A percentile compares a stretch with the other conserved stretches of the same genome.
Conservation (phyloP, 345 rosid species). For the Turnera subulata region DNA sequence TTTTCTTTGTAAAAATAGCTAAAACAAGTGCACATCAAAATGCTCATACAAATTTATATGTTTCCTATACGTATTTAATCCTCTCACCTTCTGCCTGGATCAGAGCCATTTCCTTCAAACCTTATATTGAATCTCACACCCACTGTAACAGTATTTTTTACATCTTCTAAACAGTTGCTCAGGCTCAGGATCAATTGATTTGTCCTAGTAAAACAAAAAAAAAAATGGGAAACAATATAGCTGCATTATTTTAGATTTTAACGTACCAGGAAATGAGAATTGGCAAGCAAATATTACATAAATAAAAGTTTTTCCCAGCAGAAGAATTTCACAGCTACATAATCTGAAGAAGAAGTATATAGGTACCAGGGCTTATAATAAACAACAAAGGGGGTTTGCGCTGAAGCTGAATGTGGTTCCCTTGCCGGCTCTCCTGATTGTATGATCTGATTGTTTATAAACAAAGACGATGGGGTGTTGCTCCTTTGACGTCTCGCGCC, state of each 20-base stretch:
- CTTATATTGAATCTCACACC: slow-evolving; percentile 91
- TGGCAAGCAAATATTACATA: no score
- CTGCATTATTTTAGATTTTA: neutral
- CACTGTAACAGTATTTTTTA: slow-evolving; percentile 51
- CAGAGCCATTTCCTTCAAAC: slow-evolving; percentile 89
- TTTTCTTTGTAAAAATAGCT: no score
- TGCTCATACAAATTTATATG: no score
- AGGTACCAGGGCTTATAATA: slow-evolving; percentile 86
- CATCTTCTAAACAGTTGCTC: slow-evolving; percentile 71
- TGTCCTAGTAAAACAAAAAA: slow-evolving; percentile 50
- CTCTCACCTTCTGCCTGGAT: slow-evolving; percentile 76
- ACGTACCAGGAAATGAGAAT: no score
- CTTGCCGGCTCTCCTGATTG: slow-evolving; percentile 95
- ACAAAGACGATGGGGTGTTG: slow-evolving; percentile 85
- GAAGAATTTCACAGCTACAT: neutral
- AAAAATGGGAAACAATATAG: slow-evolving; percentile 2
- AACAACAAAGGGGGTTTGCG: slow-evolving; percentile 69
- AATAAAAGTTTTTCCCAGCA: no score
- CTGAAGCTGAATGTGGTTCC: slow-evolving; percentile 73
- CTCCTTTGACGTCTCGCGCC: slow-evolving; percentile 72
- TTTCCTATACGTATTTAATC: no score
- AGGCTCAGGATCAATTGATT: slow-evolving; percentile 82
- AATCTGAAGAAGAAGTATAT: no score
- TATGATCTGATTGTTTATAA: slow-evolving; percentile 84
- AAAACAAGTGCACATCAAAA: no score